Evolutionary conservation across 768 basidiomycete genomes (phyloP).

Genomic region (Collybia nuda): DNA sequence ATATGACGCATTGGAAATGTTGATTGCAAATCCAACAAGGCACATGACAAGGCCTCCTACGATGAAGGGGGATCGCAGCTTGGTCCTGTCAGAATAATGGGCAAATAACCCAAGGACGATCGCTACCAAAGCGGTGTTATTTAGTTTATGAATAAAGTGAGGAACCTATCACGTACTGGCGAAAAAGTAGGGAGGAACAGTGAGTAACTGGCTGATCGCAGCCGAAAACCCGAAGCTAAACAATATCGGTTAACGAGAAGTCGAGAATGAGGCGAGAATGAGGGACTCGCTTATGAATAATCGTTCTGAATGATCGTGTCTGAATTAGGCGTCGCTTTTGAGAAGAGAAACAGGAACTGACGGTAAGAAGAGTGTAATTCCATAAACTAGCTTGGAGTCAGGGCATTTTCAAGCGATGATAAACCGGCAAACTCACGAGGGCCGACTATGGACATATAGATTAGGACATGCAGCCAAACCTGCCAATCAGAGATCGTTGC

Average conservation of each 20-base stretch:
- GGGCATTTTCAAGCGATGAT: slow-evolving; percentile 17
- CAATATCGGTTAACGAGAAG: background rate
- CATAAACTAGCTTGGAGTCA: slow-evolving; percentile 41
- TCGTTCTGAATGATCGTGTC: slow-evolving; percentile 39
- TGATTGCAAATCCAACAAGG: slow-evolving; percentile 61
- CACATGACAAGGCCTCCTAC: slow-evolving; percentile 47
- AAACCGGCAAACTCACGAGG: slow-evolving; percentile 46
- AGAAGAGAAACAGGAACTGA: slow-evolving; percentile 33
- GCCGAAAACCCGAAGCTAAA: slow-evolving; percentile 57
- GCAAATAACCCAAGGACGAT: slow-evolving; percentile 52
- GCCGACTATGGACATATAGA: slow-evolving; percentile 57
- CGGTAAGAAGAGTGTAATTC: slow-evolving; percentile 72
- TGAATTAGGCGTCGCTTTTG: background rate
- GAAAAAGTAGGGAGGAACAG: slow-evolving; percentile 65
- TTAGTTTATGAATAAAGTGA: background rate
- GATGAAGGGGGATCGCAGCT: slow-evolving; percentile 60
- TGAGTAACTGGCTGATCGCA: slow-evolving; percentile 61
- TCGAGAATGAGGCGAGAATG: background rate
- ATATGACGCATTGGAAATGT: slow-evolving; percentile 49
- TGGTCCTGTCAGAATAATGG: slow-evolving; percentile 55
- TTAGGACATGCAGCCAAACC: slow-evolving; percentile 55
- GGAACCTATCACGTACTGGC: slow-evolving; percentile 44
- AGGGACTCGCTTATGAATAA: slow-evolving; percentile 47
- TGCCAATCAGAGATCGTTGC: slow-evolving; percentile 66
- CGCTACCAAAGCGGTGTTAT: slow-evolving; percentile 31